Evolutionary conservation across 208 protist genomes (phyloP).

Genomic region (Herpetomonas muscarum): DNA sequence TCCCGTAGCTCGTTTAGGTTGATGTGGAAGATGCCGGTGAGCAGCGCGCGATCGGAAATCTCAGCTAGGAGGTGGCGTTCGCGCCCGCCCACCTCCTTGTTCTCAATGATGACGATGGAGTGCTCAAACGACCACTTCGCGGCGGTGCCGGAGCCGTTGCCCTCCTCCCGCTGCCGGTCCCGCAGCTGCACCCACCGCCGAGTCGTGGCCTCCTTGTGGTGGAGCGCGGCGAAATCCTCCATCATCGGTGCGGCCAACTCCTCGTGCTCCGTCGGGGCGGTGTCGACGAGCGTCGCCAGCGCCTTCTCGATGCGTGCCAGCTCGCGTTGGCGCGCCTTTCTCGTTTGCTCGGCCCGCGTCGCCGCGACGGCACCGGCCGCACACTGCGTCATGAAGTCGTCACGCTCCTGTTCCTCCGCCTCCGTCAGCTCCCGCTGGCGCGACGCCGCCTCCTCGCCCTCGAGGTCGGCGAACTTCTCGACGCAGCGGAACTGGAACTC

Average conservation of each 20-base stretch:
- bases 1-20: no score
- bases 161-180: slow-evolving; percentile 3
- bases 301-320: neutral
- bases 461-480: slow-evolving; percentile 10
- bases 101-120: slow-evolving; percentile 1
- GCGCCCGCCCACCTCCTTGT: slow-evolving; percentile 2
- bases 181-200: slow-evolving; percentile 5
- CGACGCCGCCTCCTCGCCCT: neutral
- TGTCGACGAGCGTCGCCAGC: neutral
- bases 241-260: neutral
- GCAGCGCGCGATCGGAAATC: neutral
- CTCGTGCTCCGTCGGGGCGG: neutral
- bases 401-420: neutral
- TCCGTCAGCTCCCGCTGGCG: neutral
- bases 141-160: neutral
- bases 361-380: neutral
- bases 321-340: neutral
- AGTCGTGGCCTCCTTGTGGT: neutral
- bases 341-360: neutral
- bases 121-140: slow-evolving; percentile 7
- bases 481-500: slow-evolving; percentile 14
- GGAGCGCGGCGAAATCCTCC: neutral
- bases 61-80: neutral
- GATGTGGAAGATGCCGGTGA: no score
- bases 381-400: neutral